phyloP scores from a whole-genome alignment of 2,329 filamentous ascomycete species.

The Gnomoniopsis sp. region DNA sequence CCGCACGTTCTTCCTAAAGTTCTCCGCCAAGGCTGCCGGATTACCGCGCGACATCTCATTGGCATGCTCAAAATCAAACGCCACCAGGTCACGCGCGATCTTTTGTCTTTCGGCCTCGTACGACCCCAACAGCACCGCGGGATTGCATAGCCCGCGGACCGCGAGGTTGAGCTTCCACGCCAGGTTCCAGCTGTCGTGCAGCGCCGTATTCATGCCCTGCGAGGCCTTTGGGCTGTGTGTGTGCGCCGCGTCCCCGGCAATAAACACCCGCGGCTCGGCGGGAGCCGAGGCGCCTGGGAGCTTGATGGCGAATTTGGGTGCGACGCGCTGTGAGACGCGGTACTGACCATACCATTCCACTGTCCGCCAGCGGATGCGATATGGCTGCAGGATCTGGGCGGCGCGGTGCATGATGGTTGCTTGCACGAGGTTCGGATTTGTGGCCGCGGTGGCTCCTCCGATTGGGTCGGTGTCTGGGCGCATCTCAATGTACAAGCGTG shows the following conservation, averaged over 20 bases:
- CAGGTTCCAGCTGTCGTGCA: conserved; percentile 61
- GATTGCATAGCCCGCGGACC: conserved; percentile 54
- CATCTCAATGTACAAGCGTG: conserved; percentile 59
- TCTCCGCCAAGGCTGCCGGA: conserved; percentile 59
- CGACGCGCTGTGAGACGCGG: conserved; percentile 68
- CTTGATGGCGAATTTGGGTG: conserved; percentile 62
- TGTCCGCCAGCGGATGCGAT: conserved; percentile 54
- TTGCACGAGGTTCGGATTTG: conserved; percentile 33
- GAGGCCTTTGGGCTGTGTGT: conserved; percentile 71
- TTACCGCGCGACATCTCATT: conserved; percentile 61
- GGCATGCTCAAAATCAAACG: conserved; percentile 57
- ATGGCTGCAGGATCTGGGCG: conserved; percentile 57
- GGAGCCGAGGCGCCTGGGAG: neutral
- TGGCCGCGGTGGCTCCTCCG: conserved; percentile 43
- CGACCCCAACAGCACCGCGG: conserved; percentile 49
- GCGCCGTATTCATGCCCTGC: conserved; percentile 63
- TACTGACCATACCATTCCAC: conserved; percentile 72
- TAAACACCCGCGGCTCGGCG: conserved; percentile 54
- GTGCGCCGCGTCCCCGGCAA: conserved; percentile 68
- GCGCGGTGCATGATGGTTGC: conserved; percentile 69
- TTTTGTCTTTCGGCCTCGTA: conserved; percentile 63
- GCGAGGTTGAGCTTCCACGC: conserved; percentile 49
- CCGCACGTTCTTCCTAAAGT: conserved; percentile 67
- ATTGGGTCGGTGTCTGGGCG: conserved; percentile 41
- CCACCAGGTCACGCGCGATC: conserved; percentile 56